phyloP scores from a whole-genome alignment of 2,329 filamentous ascomycete genomes.

The Talaromyces sp. region DNA sequence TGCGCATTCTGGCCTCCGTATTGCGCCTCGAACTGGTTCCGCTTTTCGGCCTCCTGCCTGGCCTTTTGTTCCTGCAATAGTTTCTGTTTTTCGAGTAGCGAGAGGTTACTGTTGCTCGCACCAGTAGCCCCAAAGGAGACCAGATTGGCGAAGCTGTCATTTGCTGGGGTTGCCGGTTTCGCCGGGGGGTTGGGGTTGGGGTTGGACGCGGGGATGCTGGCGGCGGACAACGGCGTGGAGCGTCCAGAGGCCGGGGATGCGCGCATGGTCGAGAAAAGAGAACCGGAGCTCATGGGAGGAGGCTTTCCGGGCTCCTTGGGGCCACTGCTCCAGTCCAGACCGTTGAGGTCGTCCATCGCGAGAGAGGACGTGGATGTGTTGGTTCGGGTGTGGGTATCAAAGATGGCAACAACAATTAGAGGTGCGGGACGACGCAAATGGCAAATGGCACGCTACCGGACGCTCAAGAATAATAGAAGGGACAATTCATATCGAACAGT shows the following conservation, averaged over 20 bases:
- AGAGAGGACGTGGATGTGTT: neutral
- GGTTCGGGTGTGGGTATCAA: neutral
- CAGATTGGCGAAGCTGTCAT: constrained; percentile 57
- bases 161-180: constrained; percentile 36
- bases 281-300: constrained; percentile 30
- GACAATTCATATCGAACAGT: neutral
- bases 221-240: constrained; percentile 36
- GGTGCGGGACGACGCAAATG: neutral
- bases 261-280: constrained; percentile 30
- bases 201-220: constrained; percentile 10
- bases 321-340: constrained; percentile 40
- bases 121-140: constrained; percentile 52
- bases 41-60: constrained; percentile 68
- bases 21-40: constrained; percentile 65
- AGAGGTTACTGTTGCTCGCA: constrained; percentile 61
- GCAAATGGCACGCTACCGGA: neutral
- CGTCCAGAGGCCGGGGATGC: constrained; percentile 36
- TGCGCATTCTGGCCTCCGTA: constrained; percentile 64
- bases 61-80: constrained; percentile 71
- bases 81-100: constrained; percentile 59
- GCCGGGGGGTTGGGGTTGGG: constrained; percentile 33
- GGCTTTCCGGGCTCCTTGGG: constrained; percentile 29
- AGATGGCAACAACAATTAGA: neutral
- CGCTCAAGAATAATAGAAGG: neutral
- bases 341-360: constrained; percentile 44